Evolutionary conservation across 2,329 filamentous ascomycete genomes (phyloP).

Genomic region (Fusarium sp.): DNA sequence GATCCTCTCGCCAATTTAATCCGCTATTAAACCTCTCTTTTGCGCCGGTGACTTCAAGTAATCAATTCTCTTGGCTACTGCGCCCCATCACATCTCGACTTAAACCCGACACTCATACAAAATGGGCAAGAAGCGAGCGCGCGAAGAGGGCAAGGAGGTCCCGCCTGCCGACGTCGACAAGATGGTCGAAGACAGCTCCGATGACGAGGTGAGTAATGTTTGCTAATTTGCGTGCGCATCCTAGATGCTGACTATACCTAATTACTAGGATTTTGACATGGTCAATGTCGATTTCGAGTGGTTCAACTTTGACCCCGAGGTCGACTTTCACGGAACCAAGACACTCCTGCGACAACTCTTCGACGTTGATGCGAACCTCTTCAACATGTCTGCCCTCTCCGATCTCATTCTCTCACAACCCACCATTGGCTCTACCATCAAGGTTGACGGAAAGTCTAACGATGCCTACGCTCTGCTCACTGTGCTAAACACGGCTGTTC

Average conservation of each 20-base stretch:
- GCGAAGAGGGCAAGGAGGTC: conserved; percentile 61
- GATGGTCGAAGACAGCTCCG: conserved; percentile 65
- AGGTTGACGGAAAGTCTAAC: conserved; percentile 93
- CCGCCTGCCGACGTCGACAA: conserved; percentile 58
- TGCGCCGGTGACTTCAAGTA: neutral
- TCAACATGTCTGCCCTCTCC: conserved; percentile 87
- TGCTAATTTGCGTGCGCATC: conserved; percentile 17
- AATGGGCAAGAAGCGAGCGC: conserved; percentile 66
- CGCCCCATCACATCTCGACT: neutral
- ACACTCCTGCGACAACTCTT: conserved; percentile 90
- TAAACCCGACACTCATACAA: conserved; percentile 11
- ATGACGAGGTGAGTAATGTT: conserved; percentile 62
- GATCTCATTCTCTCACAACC: conserved; percentile 90
- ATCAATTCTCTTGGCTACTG: neutral
- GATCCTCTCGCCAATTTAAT: conserved; percentile 11
- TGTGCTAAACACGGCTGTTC: conserved; percentile 83
- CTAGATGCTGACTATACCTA: conserved; percentile 25
- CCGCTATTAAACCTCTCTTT: conserved; percentile 4
- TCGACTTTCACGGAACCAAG: conserved; percentile 97
- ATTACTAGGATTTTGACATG: conserved; percentile 86
- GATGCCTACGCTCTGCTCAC: conserved; percentile 95
- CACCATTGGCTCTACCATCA: conserved; percentile 91
- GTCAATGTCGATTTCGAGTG: conserved; percentile 98
- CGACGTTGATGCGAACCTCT: conserved; percentile 85
- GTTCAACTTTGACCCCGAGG: conserved; percentile 91